Evolutionary conservation across 495 filamentous ascomycete species (phyloP), one percentile per base, ranked within the genome.

Genomic region (Penicillium herquei): DNA sequence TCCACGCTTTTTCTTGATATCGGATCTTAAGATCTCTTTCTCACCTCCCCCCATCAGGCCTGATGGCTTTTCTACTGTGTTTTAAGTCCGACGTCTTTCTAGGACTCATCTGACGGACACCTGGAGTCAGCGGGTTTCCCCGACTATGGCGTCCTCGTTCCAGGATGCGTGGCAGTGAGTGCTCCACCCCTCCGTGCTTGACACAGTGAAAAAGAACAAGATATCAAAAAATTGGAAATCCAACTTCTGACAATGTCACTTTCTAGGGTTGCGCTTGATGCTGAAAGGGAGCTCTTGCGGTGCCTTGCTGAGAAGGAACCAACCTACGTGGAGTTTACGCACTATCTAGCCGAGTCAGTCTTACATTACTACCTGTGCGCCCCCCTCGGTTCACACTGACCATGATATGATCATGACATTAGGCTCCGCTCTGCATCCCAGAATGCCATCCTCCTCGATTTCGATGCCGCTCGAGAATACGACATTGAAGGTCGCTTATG

Each of bases 401-500:
- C 21, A 26, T 54, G 42, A 18, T 26, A 44, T 30, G 17, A 52
- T 52, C n/a, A 21, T 42, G 7, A 8, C 18, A 63, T 63, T 46
- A 91, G 88, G 55, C 87, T 86, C 68, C 88, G 90, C 55, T 67
- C 79, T 30, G 76, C 78, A 53, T 92, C 88, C 63, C 81, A 91
- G 63, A 80, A 81, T 58, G 80, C 85, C 32, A 84, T 96, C 47
- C 86, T 92, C 62, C 65, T 78, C 63, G 87, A 96, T 66, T 85
- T 92, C 62, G 81, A 87, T 54, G 81, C 83, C 69, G 87, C 90
- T 16, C 74, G 78, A 41, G 69, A 76, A 49, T 75, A 80, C 40
- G 74, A 83, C 54, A 81, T 87, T 32, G 92, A 96, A 69, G 64
- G 71, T 39, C 77, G 75, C 49, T 81, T 98, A 21, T 98, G 93